Base-by-base conservation (phyloP, 2,329 filamentous ascomycete species). In the Thermothelomyces thermophilus region DNA sequence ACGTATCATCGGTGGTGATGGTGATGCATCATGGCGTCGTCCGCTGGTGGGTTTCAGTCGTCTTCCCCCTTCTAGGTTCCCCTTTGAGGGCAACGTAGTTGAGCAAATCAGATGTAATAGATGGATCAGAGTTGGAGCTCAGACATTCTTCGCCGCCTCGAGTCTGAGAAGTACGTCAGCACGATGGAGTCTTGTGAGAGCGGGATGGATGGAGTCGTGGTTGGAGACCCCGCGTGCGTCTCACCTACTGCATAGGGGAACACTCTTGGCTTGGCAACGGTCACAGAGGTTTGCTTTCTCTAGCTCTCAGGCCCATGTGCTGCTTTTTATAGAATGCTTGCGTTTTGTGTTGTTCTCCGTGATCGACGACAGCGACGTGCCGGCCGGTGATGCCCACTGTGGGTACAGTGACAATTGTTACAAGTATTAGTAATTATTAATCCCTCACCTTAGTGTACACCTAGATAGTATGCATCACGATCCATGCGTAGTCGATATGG, bases 271-370 rank as follows among this genome's bases (percentile, higher is more conserved):
- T 42, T 48, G 39, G 30, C 33, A 22, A 17, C 11, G 20, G n/a
- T 40, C n/a, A n/a, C n/a, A n/a, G n/a, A n/a, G 9, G 20, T 2
- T 40, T 16, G n/a, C 13, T 26, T 11, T 46, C 20, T 34, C 19
- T 4, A 17, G 16, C 6, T 10, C 31, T n/a, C n/a, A n/a, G n/a
- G n/a, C 5, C 24, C 24, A 24, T 20, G 11, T 20, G n/a, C 17
- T 36, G 5, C 40, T 39, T 43, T 37, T 48, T 30, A 42, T 48
- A 37, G 46, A 43, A n/a, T n/a, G n/a, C n/a, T n/a, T n/a, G n/a
- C n/a, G n/a, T n/a, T n/a, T n/a, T n/a, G n/a, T n/a, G n/a, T n/a
- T 34, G 8, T 7, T 43, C 20, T 49, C 43, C 46, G 22, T 35
- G 47, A 50, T 50, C 41, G 34, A 44, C 41, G 26, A 28, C 10